Evolutionary conservation across 2,329 filamentous ascomycete species (phyloP).

Genomic region (Exophiala mesophila): DNA sequence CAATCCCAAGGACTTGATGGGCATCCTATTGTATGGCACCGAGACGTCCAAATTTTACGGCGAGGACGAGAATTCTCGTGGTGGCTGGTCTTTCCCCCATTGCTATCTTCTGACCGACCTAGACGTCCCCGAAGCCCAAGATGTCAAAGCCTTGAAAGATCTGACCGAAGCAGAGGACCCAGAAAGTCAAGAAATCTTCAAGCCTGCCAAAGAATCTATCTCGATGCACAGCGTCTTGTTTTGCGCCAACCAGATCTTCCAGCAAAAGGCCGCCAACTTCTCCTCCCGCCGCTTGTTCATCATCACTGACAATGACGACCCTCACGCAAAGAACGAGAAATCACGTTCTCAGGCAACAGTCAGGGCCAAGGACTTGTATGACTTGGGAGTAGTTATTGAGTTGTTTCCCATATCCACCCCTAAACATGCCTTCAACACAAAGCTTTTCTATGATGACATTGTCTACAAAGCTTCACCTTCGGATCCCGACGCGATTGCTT

Average conservation of each 20-base stretch:
- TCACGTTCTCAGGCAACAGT: constrained; percentile 73
- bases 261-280: constrained; percentile 90
- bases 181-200: constrained; percentile 61
- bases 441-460: constrained; percentile 95
- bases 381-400: constrained; percentile 85
- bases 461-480: constrained; percentile 71
- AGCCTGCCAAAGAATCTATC: constrained; percentile 62
- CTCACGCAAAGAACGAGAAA: constrained; percentile 67
- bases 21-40: constrained; percentile 86
- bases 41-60: constrained; percentile 74
- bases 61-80: constrained; percentile 54
- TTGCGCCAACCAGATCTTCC: constrained; percentile 94
- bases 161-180: constrained; percentile 68
- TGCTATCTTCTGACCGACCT: constrained; percentile 89
- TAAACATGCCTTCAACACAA: constrained; percentile 69
- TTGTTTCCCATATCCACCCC: constrained; percentile 79
- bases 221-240: constrained; percentile 88
- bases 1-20: constrained; percentile 95
- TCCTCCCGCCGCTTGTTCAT: constrained; percentile 89
- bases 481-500: constrained; percentile 62
- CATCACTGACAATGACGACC: constrained; percentile 89
- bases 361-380: constrained; percentile 89
- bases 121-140: constrained; percentile 77
- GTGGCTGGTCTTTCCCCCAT: constrained; percentile 69
- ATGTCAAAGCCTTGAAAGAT: constrained; percentile 73